Evolutionary conservation across 495 filamentous ascomycete genomes (phyloP), one percentile per base, ranked within the genome.

Genomic region (Tuber borchii): DNA sequence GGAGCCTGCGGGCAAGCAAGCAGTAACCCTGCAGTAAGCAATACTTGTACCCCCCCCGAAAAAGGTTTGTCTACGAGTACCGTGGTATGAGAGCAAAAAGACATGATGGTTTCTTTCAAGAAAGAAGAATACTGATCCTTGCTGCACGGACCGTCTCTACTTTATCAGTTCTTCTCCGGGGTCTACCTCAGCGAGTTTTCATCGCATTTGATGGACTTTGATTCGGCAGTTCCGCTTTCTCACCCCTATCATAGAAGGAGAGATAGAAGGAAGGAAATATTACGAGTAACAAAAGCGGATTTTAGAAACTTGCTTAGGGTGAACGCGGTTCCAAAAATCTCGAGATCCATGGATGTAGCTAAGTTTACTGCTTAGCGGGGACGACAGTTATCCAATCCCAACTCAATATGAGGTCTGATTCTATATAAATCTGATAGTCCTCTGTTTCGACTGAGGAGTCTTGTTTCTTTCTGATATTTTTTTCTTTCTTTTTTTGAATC

Each of bases 201-300:
- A 65, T 65, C 56, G n/a, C 7, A 17, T 65, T 65, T 31, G 26
- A 31, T 65, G 26, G 26, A n/a, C n/a, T 65, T 65, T 65, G 26
- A 65, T 65, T 65, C 56, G 56, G 56, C 14, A 65, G 56, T 65
- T 65, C 56, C 26, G 51, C 16, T 65, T n/a, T 2, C 26, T 65
- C 10, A n/a, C 56, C 26, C 56, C 56, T 56, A 56, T 56, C 48
- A n/a, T 56, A 12, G 48, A 51, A 51, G 48, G 48, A n/a, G n/a
- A 20, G 8, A 56, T 56, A 22, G 56, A 31, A 17, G 56, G n/a
- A 19, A 3, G n/a, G 56, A 2, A 65, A 65, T 65, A 6, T 65
- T 65, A 65, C 56, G 56, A 65, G 56, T 65, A 65, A 65, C 26
- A 65, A 65, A 31, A 31, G 56, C n/a, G 56, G 26, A 56, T n/a